phyloP scores from a whole-genome alignment of 169 alveolate species.

The Plasmodium cynomolgi region DNA sequence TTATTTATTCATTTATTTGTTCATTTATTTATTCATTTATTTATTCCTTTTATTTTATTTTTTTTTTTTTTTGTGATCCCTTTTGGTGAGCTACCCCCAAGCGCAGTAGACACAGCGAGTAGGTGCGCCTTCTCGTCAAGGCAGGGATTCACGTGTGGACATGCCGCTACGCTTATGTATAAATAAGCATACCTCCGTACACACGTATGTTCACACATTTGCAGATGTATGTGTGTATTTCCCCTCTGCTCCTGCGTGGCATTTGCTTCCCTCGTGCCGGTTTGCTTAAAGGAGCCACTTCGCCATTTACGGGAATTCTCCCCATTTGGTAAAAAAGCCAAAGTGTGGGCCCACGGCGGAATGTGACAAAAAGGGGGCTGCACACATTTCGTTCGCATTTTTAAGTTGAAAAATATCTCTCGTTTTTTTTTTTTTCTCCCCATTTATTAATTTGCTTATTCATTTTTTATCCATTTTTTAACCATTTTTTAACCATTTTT shows the following conservation, averaged over 20 bases:
- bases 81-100: not conserved
- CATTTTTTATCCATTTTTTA: not conserved
- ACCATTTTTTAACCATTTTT: not conserved
- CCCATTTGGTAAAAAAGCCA: not conserved
- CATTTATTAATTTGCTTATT: not conserved
- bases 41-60: not conserved
- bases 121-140: not conserved
- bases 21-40: not conserved
- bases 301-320: not conserved
- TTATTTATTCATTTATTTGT: not conserved
- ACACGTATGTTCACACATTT: not conserved
- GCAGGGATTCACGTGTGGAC: not conserved
- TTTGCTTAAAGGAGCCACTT: not conserved
- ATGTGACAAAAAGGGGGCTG: not conserved
- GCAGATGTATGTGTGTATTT: not conserved
- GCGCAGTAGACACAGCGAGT: not conserved
- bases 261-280: not conserved
- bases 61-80: not conserved
- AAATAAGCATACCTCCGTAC: not conserved
- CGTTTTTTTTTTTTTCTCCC: not conserved
- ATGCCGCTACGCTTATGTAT: not conserved
- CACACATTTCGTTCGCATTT: not conserved
- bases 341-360: not conserved
- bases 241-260: not conserved
- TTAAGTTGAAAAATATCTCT: not conserved